These are phyloP conservation scores for Cladosporium colombiae DNA, from an alignment of 2,329 filamentous ascomycete genomes.

Conservation along the genomic window DNA sequence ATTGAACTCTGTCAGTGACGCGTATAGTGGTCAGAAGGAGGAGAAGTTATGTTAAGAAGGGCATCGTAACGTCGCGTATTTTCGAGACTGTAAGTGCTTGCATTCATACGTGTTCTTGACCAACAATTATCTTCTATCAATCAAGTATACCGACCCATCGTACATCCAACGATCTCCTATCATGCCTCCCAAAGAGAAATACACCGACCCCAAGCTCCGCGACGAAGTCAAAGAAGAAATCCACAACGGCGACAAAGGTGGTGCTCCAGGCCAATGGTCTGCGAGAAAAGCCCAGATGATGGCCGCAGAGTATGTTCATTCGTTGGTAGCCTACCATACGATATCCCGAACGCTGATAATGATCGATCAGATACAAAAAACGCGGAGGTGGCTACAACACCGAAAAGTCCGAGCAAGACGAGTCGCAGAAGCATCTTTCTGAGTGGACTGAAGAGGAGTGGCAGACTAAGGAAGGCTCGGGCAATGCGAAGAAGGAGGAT, in stretches of 20 bases:
- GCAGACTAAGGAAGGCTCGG: slow-evolving; percentile 52
- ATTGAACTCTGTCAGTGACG: not conserved
- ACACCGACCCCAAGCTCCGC: slow-evolving; percentile 49
- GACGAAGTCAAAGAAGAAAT: slow-evolving; percentile 51
- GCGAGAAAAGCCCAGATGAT: slow-evolving; percentile 45
- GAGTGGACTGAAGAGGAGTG: slow-evolving; percentile 53
- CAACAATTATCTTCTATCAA: not conserved
- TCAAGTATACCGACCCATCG: not conserved
- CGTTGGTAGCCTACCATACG: slow-evolving; percentile 22
- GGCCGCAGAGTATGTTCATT: slow-evolving; percentile 21
- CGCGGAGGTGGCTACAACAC: slow-evolving; percentile 50
- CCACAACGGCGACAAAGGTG: slow-evolving; percentile 48
- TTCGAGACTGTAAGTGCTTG: not conserved
- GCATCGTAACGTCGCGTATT: not conserved
- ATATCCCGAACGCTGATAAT: not conserved
- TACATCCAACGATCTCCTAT: not conserved
- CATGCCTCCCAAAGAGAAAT: slow-evolving; percentile 52
- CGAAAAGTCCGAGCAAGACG: slow-evolving; percentile 45
- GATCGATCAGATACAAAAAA: slow-evolving; percentile 45
- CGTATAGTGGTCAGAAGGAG: not conserved
- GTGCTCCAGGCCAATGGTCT: slow-evolving; percentile 52
- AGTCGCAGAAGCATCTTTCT: slow-evolving; percentile 47
- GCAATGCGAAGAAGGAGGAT: slow-evolving; percentile 46
- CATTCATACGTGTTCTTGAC: not conserved
- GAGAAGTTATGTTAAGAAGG: not conserved